Evolutionary conservation across 2,329 filamentous ascomycete species (phyloP), one percentile per base, ranked within the genome.

Genomic region (Keithomyces neogunnii): DNA sequence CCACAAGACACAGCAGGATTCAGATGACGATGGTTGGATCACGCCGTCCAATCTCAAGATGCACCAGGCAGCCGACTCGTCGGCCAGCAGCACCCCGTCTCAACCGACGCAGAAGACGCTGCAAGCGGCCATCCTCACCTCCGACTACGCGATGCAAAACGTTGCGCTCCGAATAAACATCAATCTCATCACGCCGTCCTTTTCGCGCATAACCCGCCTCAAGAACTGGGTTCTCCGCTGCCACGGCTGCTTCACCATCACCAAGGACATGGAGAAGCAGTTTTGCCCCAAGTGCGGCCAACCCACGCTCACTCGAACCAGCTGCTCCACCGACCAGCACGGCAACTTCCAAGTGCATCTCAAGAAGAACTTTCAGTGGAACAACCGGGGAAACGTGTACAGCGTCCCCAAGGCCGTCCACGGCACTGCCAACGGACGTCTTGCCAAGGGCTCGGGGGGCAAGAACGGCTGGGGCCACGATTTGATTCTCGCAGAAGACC

Each of bases 81-180:
- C 75, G 26, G 60, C 62, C 47, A 58, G 70, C 5, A 67, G 73
- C 1, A 67, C 73, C 26, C 69, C 76, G 40, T 69, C 76, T 47
- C 67, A 74, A 53, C 66, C 76, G 2, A 75, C 81, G 50, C 75
- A 80, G 36, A 80, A 80, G 55, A 82, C 81, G 10, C 85, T 96
- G 59, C 85, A 95, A 68, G 89, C 88, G 13, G 92, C 90, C n/a
- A 84, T 92, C 44, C 85, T 97, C 63, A 97, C 93, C 1, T 90
- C 87, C 51, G 93, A 99, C 73, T 97, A 88, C 70, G 92, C 93
- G 51, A 95, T 99, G 89, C 92, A 97, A 72, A 97, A 97, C 66
- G 90, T 97, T 6, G 81, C 93, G 2, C 78, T 99, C 4, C 89
- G 95, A 60, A 95, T 97, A 75, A 96, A 96, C 71, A 81, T 99